phyloP scores from a whole-genome alignment of 305 asterid genomes.

The Fraxinus latifolia region DNA sequence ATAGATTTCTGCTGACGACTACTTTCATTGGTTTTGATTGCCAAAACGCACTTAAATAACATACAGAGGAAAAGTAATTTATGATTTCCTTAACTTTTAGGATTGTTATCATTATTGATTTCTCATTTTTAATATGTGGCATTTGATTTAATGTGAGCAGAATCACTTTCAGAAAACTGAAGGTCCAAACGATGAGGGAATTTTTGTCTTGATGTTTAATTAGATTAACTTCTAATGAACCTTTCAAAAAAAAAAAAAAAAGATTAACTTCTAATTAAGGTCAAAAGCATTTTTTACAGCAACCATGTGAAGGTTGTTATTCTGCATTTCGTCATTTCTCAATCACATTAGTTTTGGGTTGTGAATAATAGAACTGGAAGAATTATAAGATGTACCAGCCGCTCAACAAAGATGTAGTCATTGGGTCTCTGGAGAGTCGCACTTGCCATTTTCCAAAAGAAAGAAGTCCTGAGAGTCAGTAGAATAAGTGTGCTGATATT shows the following conservation, averaged over 20 bases:
- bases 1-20: neutral
- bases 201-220: neutral
- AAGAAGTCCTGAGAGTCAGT: neutral
- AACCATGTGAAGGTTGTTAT: neutral
- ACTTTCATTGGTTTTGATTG: neutral
- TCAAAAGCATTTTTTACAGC: neutral
- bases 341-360: neutral
- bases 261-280: neutral
- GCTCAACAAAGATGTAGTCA: neutral
- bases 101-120: too few relatives aligned
- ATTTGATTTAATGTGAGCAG: neutral
- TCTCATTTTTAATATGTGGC: too few relatives aligned
- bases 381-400: neutral
- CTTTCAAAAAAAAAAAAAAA: too few relatives aligned
- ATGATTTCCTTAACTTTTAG: too few relatives aligned
- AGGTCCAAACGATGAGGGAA: neutral
- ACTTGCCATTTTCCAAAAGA: neutral
- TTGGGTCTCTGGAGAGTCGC: neutral
- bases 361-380: neutral
- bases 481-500: neutral
- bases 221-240: neutral
- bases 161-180: neutral
- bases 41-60: neutral
- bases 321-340: neutral
- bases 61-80: neutral